Percentiles rank a stretch among this genome's conserved stretches.
These are phyloP conservation scores for Eucalyptus brandiana DNA, from an alignment of 345 rosid species.

Conservation along the genomic window DNA sequence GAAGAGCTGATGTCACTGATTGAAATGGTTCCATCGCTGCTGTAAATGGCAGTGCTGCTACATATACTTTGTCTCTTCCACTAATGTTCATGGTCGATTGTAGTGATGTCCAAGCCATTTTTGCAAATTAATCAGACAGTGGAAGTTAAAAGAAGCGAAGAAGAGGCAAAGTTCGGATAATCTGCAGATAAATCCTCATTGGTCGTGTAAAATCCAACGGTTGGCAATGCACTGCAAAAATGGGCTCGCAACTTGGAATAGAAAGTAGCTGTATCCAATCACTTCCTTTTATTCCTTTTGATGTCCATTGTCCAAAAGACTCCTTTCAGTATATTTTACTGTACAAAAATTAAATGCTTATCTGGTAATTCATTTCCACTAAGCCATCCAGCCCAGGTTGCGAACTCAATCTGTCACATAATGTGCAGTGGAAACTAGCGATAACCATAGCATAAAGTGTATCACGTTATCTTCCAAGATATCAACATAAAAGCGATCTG, in stretches of 20 bases:
- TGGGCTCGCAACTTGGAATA: not conserved
- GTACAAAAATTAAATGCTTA: not conserved
- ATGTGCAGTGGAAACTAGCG: not conserved
- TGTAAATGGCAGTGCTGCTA: constrained; percentile 41
- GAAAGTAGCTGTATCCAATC: not conserved
- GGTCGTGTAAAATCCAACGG: not conserved
- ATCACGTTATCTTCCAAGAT: not conserved
- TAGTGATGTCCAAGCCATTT: constrained; percentile 4
- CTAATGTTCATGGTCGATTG: not conserved
- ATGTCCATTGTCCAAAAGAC: not conserved
- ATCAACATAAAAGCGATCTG: not conserved
- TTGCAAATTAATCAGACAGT: not conserved
- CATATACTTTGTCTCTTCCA: constrained; percentile 38
- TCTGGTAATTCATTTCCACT: not conserved
- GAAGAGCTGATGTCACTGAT: constrained; percentile 38
- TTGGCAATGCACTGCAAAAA: not conserved
- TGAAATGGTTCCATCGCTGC: constrained; percentile 45
- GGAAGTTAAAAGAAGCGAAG: not conserved
- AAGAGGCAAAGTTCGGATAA: not conserved
- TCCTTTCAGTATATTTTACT: not conserved
- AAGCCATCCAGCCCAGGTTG: not conserved
- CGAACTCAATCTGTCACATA: not conserved
- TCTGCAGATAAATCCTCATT: not conserved
- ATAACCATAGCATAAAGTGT: not conserved
- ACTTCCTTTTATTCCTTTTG: not conserved